These are phyloP conservation scores for Galerina sulciceps DNA, from an alignment of 768 basidiomycete genomes.

Conservation along the genomic window DNA sequence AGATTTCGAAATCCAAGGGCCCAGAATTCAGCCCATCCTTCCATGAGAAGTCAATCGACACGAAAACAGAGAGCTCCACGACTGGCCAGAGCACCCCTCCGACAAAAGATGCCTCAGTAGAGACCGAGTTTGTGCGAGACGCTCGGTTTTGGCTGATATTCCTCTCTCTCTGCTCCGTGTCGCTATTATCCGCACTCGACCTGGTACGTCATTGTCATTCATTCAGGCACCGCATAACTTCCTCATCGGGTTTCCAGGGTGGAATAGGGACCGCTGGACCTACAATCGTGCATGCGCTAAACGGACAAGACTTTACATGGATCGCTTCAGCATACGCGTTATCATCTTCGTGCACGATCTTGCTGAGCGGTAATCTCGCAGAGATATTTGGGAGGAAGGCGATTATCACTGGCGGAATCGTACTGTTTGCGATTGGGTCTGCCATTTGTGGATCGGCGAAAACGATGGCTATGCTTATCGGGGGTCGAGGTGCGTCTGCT, in stretches of 20 bases:
- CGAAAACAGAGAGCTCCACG: no score
- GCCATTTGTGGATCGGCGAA: constrained; percentile 3
- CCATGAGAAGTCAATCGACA: no score
- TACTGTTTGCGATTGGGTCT: neutral
- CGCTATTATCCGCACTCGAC: no score
- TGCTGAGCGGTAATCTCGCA: neutral
- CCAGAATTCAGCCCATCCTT: no score
- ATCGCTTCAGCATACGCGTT: constrained; percentile 3
- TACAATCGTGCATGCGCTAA: neutral
- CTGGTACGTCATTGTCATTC: no score
- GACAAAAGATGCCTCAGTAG: no score
- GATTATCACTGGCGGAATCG: neutral
- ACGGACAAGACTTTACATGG: constrained; percentile 1
- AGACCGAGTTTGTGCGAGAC: no score
- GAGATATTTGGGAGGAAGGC: neutral
- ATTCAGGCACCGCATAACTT: no score
- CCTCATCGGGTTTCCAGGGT: neutral
- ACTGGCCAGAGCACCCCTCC: no score
- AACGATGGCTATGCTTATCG: neutral
- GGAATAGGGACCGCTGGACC: constrained; percentile 1
- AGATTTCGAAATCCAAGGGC: no score
- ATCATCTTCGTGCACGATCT: neutral
- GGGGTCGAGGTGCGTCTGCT: neutral
- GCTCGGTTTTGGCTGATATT: no score
- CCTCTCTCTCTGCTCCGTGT: no score